These are phyloP conservation scores for Poterioochromonas sp. DNA, from an alignment of 352 stramenopile species.

Conservation along the genomic window DNA sequence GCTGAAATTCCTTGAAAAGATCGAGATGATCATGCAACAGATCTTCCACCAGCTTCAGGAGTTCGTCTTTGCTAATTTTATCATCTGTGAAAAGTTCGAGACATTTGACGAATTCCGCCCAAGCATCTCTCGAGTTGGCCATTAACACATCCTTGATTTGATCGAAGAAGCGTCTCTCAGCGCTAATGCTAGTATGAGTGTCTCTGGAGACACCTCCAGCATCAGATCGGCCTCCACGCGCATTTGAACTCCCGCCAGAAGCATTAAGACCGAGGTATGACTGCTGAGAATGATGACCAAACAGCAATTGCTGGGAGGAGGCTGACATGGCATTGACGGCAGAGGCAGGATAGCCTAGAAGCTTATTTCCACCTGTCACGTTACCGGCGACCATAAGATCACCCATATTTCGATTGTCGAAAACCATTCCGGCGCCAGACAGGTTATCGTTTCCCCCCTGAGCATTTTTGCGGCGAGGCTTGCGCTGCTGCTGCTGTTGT, in stretches of 20 bases:
- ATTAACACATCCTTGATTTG: constrained; percentile 17
- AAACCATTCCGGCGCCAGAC: not conserved
- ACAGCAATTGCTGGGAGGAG: not conserved
- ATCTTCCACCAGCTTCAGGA: constrained; percentile 64
- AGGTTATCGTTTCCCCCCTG: not conserved
- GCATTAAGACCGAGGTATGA: not conserved
- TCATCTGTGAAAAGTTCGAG: constrained; percentile 95
- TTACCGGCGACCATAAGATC: not conserved
- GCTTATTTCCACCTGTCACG: not conserved
- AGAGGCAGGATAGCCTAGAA: not conserved
- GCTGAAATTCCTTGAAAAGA: constrained; percentile 60
- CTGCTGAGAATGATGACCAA: not conserved
- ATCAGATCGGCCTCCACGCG: not conserved
- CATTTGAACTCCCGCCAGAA: not conserved
- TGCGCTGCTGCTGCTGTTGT: constrained; percentile 17
- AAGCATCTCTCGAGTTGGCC: constrained; percentile 61
- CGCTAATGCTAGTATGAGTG: not conserved
- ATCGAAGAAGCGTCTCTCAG: constrained; percentile 21
- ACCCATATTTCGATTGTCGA: not conserved
- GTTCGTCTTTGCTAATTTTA: constrained; percentile 71
- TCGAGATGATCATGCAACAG: constrained; percentile 53
- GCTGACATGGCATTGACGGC: not conserved
- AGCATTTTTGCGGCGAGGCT: not conserved
- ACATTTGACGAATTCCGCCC: constrained; percentile 96
- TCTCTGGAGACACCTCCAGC: not conserved